Base-by-base conservation (phyloP, 257 asterid genomes). In the Solanum peruvianum region DNA sequence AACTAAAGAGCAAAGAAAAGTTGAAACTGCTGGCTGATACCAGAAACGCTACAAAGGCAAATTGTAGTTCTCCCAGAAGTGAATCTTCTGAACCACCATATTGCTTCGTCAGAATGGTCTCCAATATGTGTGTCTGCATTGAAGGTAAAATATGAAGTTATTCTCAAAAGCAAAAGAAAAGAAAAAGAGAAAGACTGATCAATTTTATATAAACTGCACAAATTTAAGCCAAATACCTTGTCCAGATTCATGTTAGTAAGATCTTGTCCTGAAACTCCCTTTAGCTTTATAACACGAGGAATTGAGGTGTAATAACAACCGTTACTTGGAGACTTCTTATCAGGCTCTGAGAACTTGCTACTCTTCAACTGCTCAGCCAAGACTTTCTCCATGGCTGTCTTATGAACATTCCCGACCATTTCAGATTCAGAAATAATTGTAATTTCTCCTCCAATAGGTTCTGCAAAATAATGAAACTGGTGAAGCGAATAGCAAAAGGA, bases 381-480 rank as follows among this genome's bases (percentile, higher is more conserved):
- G 69, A 92, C 91, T 91, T 86, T 89, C 86, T 97, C 99, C 94
- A 87, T 89, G 83, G 91, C 81, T 39, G 99, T 89, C 88, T 90
- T 90, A 84, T 94, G 91, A 76, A 90, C 88, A 87, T 86, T 92
- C 73, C 89, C 93, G 85, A 88, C 89, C 90, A 89, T 87, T 15
- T 91, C 95, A 86, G 94, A 88, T 89, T 97, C 99, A 75, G 88
- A 91, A n/a, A 95, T 90, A 91, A 97, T 90, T 64, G 99, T 88
- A 86, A 97, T 97, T 92, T 95, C 98, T 73, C 99, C 98, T 90
- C 99, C 99, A 78, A 93, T 85, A 82, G 99, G 99, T 89, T 93
- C 99, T 97, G 93, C 25, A 39, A 86, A 88, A 88, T 81, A 87
- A 45, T 77, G 67, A 86, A 90, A 39, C 62, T 42, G 85, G 60